phyloP scores from a whole-genome alignment of 345 rosid species.

The Iberis pinnata region DNA sequence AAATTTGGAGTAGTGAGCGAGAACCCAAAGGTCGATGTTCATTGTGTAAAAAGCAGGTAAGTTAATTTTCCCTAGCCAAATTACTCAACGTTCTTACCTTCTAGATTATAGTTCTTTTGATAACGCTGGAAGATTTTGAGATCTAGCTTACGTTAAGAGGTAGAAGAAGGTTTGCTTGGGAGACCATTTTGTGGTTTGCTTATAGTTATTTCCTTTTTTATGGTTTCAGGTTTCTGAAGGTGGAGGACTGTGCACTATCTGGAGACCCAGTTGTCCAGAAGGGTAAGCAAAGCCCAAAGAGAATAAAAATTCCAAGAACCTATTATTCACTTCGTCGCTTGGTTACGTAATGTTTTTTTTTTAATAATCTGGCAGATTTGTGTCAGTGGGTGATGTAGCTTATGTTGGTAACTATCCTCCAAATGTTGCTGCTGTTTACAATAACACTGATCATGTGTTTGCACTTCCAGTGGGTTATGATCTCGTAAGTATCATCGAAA shows the following conservation, averaged over 20 bases:
- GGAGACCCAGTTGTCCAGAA: constrained; percentile 85
- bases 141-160: constrained; percentile 1
- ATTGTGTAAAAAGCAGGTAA: constrained; percentile 73
- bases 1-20: constrained; percentile 87
- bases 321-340: no score
- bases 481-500: constrained; percentile 47
- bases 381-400: constrained; percentile 85
- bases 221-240: constrained; percentile 57
- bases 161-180: constrained; percentile 2
- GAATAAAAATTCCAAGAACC: no score
- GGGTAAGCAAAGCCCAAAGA: constrained; percentile 60
- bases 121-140: not conserved
- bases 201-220: not conserved
- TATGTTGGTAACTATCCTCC: constrained; percentile 82
- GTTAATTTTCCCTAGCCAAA: no score
- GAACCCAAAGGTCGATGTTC: constrained; percentile 66
- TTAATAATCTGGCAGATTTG: constrained; percentile 60
- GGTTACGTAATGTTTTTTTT: no score
- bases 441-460: constrained; percentile 39
- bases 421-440: constrained; percentile 80
- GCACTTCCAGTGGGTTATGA: constrained; percentile 82
- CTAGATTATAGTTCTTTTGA: not conserved
- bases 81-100: no score
- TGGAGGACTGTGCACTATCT: constrained; percentile 62
- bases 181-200: constrained; percentile 6